A percentile compares a stretch with the other conserved stretches of the same genome.
phyloP scores from a whole-genome alignment of 1,139 yeast species.

The Nakaseomyces delphensis region DNA sequence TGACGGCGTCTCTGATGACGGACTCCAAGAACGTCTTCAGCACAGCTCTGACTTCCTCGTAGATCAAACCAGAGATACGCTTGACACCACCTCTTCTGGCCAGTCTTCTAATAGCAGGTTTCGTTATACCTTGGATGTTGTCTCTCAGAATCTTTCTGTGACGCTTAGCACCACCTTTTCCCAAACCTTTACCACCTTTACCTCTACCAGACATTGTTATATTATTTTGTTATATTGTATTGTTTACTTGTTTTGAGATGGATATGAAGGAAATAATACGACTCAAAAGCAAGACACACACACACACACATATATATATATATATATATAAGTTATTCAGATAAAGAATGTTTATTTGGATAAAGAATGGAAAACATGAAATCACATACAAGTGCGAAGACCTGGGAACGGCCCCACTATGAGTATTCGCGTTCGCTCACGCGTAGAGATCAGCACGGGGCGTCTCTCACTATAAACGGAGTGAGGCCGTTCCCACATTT shows the following conservation, averaged over 20 bases:
- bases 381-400: background rate
- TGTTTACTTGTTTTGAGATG: too few relatives aligned
- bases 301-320: too few relatives aligned
- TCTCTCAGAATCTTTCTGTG: slow-evolving; percentile 99
- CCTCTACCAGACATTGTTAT: slow-evolving; percentile 95
- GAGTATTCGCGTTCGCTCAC: background rate
- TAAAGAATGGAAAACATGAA: background rate
- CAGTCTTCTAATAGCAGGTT: slow-evolving; percentile 99
- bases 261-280: too few relatives aligned
- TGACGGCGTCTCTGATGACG: slow-evolving; percentile 97
- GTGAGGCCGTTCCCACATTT: slow-evolving; percentile 3
- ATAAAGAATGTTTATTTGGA: too few relatives aligned
- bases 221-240: slow-evolving; percentile 15
- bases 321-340: too few relatives aligned
- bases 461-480: too few relatives aligned
- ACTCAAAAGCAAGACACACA: too few relatives aligned
- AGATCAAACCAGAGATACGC: slow-evolving; percentile 97
- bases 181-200: slow-evolving; percentile 98
- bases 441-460: slow-evolving; percentile 3
- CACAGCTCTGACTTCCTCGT: slow-evolving; percentile 98
- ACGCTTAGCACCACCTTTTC: slow-evolving; percentile 99
- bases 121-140: slow-evolving; percentile 98
- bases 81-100: slow-evolving; percentile 99
- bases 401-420: slow-evolving; percentile 1
- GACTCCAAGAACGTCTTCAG: slow-evolving; percentile 92